Evolutionary conservation across 2,329 filamentous ascomycete species (phyloP), one percentile per base, ranked within the genome.

Genomic region (Orbilia brochopaga): DNA sequence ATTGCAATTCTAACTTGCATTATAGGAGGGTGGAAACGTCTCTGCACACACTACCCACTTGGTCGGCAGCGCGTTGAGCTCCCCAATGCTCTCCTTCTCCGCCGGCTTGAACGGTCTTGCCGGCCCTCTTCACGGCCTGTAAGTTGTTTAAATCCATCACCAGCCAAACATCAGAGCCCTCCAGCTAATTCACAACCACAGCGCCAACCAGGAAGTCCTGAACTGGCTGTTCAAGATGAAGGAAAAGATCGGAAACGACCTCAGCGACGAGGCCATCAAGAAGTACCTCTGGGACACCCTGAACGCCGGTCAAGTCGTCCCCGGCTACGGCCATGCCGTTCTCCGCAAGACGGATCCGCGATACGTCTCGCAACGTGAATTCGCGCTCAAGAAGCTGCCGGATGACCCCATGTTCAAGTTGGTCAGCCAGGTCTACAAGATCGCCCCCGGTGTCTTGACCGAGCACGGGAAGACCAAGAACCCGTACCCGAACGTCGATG

Each of bases 391-490:
- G 85, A 91, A 97, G 81, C 88, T 97, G 81, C 91, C 93, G 80
- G 86, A 96, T 79, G 94, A 97, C 86, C 92, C 93, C 79, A 95
- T 99, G 92, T 99, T 97, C 91, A 92, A 99, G 88, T 90, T 99
- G 77, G 94, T 99, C 84, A 95, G 90, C 87, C 94, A 99, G 85
- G 94, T 99, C 78, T 99, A 97, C 90, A 99, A 99, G 91, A 97
- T 99, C 79, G 94, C 94, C 75, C 94, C 94, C 76, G 90, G 89
- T 79, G 94, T 99, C 78, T 86, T 99, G 81, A 99, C 94, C 76
- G 92, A 99, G 88, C 94, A 99, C 85, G 94, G 94, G 85, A 99
- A 99, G 91, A 97, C 93, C 86, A 97, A 97, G 90, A 97, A 97
- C 90, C 93, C 93, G 77, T 97, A 86, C 87, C 94, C 94, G 83